Conservation (phyloP, 2,329 filamentous ascomycete species). For the Ophiosphaerella narmari region DNA sequence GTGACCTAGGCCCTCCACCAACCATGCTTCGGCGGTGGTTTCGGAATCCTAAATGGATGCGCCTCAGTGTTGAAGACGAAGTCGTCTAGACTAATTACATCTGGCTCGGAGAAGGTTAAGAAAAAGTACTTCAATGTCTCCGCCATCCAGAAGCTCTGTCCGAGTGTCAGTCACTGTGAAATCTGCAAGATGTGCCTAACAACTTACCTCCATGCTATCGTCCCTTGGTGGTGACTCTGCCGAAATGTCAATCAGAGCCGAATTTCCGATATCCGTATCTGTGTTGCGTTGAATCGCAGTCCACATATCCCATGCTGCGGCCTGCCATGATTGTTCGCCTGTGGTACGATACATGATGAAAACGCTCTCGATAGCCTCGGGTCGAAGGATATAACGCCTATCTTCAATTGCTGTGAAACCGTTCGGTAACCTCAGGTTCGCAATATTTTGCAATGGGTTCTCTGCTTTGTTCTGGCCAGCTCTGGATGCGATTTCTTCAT, state of each 20-base stretch:
- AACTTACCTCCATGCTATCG: slow-evolving; percentile 53
- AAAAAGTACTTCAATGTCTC: slow-evolving; percentile 58
- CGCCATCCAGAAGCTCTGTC: slow-evolving; percentile 54
- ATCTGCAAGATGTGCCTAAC: neutral
- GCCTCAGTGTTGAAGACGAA: slow-evolving; percentile 55
- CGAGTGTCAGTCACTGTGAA: slow-evolving; percentile 9
- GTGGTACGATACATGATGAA: slow-evolving; percentile 66
- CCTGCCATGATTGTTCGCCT: slow-evolving; percentile 55
- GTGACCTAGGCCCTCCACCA: neutral
- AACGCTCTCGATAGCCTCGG: slow-evolving; percentile 66
- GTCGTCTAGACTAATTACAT: slow-evolving; percentile 51
- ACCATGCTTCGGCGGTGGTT: slow-evolving; percentile 9
- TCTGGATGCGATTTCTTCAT: slow-evolving; percentile 42
- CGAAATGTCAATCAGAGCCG: slow-evolving; percentile 51
- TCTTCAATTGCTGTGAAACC: slow-evolving; percentile 53
- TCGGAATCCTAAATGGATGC: slow-evolving; percentile 50
- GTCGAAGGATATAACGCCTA: slow-evolving; percentile 53
- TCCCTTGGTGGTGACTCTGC: slow-evolving; percentile 42
- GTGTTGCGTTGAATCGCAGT: slow-evolving; percentile 50
- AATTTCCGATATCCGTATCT: slow-evolving; percentile 52
- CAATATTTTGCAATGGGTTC: slow-evolving; percentile 42
- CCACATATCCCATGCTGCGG: slow-evolving; percentile 57
- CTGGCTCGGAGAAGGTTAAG: slow-evolving; percentile 51
- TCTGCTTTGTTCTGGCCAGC: slow-evolving; percentile 31
- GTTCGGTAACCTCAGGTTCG: slow-evolving; percentile 46